Evolutionary conservation across 2,329 filamentous ascomycete genomes (phyloP).

Genomic region (Aspergillus brasiliensis): DNA sequence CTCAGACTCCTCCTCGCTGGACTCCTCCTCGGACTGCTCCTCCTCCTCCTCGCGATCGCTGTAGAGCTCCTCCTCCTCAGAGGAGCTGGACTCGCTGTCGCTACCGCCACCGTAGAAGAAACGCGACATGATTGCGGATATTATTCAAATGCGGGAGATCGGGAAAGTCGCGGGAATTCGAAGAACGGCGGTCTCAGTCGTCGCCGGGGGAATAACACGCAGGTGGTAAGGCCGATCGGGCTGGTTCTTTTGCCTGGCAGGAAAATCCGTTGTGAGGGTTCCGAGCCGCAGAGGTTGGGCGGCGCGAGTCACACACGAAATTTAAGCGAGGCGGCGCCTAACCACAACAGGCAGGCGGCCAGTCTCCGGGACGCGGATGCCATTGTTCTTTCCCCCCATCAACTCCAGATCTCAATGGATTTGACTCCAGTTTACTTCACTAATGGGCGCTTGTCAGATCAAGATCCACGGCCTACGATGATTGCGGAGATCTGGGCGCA

Average conservation of each 20-base stretch:
- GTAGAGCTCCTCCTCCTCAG: conserved; percentile 94
- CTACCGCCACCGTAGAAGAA: conserved; percentile 97
- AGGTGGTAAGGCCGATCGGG: conserved; percentile 10
- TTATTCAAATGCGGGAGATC: conserved; percentile 17
- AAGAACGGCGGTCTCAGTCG: conserved; percentile 26
- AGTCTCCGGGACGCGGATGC: background rate
- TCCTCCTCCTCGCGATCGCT: conserved; percentile 71
- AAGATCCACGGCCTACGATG: background rate
- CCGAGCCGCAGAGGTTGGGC: conserved; percentile 30
- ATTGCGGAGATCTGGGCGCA: too few species aligned
- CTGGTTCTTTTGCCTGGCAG: conserved; percentile 18
- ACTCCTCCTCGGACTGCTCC: conserved; percentile 57
- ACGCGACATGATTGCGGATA: conserved; percentile 74
- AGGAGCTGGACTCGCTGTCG: conserved; percentile 90
- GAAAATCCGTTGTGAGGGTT: conserved; percentile 32
- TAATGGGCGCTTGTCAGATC: too few species aligned
- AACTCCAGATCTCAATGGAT: background rate
- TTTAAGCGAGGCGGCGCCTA: conserved; percentile 49
- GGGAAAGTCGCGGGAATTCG: conserved; percentile 25
- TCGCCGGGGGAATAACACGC: conserved; percentile 17
- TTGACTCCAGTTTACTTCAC: too few species aligned
- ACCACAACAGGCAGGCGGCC: conserved; percentile 33
- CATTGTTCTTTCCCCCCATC: conserved; percentile 7
- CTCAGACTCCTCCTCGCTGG: conserved; percentile 58
- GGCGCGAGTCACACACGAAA: conserved; percentile 45